Conservation (phyloP, 1,284 basidiomycete species). For the Rhodotorula glutinis region DNA sequence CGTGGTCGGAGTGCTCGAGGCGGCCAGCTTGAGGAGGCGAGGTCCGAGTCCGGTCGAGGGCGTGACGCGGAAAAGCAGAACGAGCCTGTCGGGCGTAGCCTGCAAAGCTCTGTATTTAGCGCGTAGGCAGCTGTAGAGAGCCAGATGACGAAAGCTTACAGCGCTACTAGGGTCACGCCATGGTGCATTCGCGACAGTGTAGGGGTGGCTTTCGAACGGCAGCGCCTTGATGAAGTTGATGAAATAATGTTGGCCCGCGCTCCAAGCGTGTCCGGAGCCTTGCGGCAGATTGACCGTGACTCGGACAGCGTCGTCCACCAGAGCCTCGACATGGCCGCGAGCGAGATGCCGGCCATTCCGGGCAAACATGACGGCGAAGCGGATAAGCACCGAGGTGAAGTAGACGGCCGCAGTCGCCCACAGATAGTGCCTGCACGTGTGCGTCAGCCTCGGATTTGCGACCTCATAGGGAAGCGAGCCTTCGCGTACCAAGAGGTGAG, state of each 20-base stretch:
- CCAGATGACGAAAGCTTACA: not conserved
- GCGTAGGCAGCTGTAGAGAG: not conserved
- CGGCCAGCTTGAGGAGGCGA: slow-evolving; percentile 23
- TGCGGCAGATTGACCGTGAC: slow-evolving; percentile 38
- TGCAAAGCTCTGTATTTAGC: not conserved
- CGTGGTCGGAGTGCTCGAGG: slow-evolving; percentile 13
- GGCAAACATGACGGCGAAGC: slow-evolving; percentile 47
- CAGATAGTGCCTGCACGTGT: slow-evolving; percentile 51
- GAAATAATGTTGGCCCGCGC: slow-evolving; percentile 53
- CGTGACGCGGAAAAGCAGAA: slow-evolving; percentile 26
- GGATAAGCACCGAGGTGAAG: slow-evolving; percentile 44
- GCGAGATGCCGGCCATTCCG: slow-evolving; percentile 42
- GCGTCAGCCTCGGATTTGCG: no score
- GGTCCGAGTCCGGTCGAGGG: slow-evolving; percentile 25
- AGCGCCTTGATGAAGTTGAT: slow-evolving; percentile 44
- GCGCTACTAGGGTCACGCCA: slow-evolving; percentile 28
- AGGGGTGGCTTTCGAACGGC: slow-evolving; percentile 52
- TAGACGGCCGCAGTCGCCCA: slow-evolving; percentile 50
- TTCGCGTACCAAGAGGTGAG: slow-evolving; percentile 3
- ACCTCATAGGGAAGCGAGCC: no score
- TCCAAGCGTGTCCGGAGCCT: slow-evolving; percentile 44
- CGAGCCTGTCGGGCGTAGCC: slow-evolving; percentile 17
- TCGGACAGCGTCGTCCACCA: slow-evolving; percentile 48
- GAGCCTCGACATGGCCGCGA: slow-evolving; percentile 45
- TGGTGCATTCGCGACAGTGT: slow-evolving; percentile 50